phyloP scores from a whole-genome alignment of 2,329 filamentous ascomycete species.

The Neofusicoccum sp. region DNA sequence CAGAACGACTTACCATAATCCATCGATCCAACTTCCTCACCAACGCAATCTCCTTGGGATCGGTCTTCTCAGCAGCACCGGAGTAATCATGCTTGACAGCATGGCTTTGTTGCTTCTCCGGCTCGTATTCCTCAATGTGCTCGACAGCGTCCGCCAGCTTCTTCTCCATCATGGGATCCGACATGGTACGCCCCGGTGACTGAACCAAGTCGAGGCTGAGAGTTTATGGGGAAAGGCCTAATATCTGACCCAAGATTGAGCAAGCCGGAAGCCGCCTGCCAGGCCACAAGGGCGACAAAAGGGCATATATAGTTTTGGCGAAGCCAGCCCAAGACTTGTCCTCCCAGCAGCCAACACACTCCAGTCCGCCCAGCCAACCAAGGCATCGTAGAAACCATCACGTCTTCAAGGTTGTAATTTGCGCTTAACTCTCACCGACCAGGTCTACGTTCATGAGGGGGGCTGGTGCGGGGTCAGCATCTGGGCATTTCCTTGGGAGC shows the following conservation, averaged over 20 bases:
- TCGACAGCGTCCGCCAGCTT: neutral
- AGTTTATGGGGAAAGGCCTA: neutral
- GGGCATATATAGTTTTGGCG: slow-evolving; percentile 10
- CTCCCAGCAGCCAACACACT: neutral
- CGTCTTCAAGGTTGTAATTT: no score
- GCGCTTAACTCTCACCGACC: no score
- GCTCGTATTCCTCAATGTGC: slow-evolving; percentile 3
- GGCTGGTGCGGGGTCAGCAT: slow-evolving; percentile 6
- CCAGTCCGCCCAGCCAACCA: neutral
- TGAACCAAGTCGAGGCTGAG: neutral
- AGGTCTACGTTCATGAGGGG: neutral
- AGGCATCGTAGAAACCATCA: neutral
- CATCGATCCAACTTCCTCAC: slow-evolving; percentile 33
- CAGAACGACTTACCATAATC: slow-evolving; percentile 30
- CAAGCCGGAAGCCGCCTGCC: neutral
- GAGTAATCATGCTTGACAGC: slow-evolving; percentile 33
- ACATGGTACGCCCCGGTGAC: neutral
- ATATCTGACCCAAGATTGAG: neutral
- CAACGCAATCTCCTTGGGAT: slow-evolving; percentile 34
- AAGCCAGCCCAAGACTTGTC: neutral
- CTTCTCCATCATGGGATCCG: slow-evolving; percentile 4
- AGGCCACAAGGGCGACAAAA: neutral
- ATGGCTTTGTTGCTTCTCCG: slow-evolving; percentile 19
- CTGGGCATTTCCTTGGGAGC: slow-evolving; percentile 6
- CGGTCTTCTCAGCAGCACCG: slow-evolving; percentile 35